phyloP scores from a whole-genome alignment of 345 rosid species.

The Corymbia maculata region DNA sequence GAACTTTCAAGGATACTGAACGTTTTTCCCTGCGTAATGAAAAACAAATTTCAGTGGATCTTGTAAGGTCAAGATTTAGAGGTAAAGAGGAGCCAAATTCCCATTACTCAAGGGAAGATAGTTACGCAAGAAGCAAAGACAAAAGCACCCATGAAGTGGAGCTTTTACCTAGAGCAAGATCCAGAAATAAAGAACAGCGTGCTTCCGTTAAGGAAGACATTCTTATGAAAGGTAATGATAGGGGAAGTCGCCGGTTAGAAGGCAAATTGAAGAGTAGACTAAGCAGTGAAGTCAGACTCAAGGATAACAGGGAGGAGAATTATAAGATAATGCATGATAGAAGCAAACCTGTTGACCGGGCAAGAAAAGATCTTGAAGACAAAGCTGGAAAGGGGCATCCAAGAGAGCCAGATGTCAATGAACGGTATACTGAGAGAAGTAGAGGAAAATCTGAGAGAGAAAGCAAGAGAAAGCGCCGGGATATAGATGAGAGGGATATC shows the following conservation, averaged over 20 bases:
- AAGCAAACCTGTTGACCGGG: slow-evolving; percentile 19
- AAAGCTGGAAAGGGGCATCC: slow-evolving; percentile 33
- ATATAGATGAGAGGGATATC: slow-evolving; percentile 28
- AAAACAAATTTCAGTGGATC: slow-evolving; percentile 16
- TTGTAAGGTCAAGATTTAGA: slow-evolving; percentile 9
- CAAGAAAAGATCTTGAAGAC: slow-evolving; percentile 18
- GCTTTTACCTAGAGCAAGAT: neutral
- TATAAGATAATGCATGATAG: slow-evolving; percentile 11
- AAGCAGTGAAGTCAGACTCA: slow-evolving; percentile 11
- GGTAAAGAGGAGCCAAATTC: slow-evolving; percentile 16
- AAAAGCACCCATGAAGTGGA: neutral
- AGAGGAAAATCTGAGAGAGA: slow-evolving; percentile 34
- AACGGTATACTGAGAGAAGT: slow-evolving; percentile 22
- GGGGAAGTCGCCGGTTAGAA: slow-evolving; percentile 12
- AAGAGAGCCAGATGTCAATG: slow-evolving; percentile 30
- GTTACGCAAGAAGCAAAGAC: neutral
- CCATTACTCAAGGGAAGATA: neutral
- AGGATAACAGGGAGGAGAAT: slow-evolving; percentile 3
- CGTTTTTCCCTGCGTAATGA: slow-evolving; percentile 13
- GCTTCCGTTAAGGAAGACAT: slow-evolving; percentile 10
- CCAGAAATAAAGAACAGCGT: slow-evolving; percentile 1
- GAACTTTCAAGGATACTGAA: slow-evolving; percentile 10
- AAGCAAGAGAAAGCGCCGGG: slow-evolving; percentile 36
- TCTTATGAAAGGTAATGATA: slow-evolving; percentile 1
- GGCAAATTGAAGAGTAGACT: slow-evolving; percentile 32